Base-by-base conservation (phyloP, 1,284 basidiomycete species). In the Apiotrichum brassicae region DNA sequence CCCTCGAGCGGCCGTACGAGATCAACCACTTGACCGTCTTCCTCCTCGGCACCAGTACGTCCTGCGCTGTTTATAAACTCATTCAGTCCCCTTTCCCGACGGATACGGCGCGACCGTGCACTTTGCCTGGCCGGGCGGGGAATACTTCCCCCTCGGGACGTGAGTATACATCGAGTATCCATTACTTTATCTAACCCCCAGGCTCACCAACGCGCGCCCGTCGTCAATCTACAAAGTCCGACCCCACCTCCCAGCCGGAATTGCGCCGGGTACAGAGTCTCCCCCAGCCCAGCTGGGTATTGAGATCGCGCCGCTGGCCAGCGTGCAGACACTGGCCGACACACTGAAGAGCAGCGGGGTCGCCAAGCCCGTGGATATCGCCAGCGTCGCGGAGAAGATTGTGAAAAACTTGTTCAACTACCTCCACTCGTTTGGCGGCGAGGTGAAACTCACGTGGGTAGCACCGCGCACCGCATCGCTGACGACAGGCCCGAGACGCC, bases 11-110 rank as follows among this genome's bases (percentile, higher is more conserved):
- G 23, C 87, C 87, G 0, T 81, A 81, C 53, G 79, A 81, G 18
- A 86, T 94, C 61, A 93, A 94, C 64, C 91, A 95, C 66, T 74
- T 94, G 39, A 89, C 86, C 39, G 87, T 94, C 2, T 94, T 94
- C 69, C 74, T 94, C 12, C 73, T 90, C 3, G 91, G 90, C 22
- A 85, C 84, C 36, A 77, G 88, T 88, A 53, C 52, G 80, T 16
- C 24, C 8, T 16, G 16, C 9, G 24, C 9, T 6, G 5, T n/a
- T 9, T 16, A 25, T 3, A 4, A 28, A 22, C 25, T 2, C 24
- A 18, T 20, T 3, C 46, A 53, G 52, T 46, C 33, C 50, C 87
- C 0, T 92, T 94, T 60, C 91, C 91, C 1, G 85, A 87, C 23
- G 88, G 89, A 5, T 93, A 84, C 66, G 91, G 85, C 25, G 88